A percentile compares a stretch with the other conserved stretches of the same genome.
phyloP scores from a whole-genome alignment of 164 flowering plant species.

The Tetrastigma voinierianum region DNA sequence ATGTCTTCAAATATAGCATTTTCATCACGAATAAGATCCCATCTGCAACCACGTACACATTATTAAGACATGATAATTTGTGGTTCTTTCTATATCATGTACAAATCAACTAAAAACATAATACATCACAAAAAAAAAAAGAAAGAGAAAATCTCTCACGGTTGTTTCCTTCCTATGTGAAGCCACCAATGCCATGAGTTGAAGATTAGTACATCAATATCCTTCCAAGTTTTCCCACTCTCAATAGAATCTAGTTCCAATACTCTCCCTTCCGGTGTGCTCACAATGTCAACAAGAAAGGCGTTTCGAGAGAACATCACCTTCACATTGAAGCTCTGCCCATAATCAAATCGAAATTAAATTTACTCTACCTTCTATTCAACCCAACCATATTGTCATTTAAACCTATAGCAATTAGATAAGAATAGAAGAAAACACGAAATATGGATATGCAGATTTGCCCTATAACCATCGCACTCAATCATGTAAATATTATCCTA shows the following conservation, averaged over 20 bases:
- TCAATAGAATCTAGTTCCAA: constrained; percentile 38
- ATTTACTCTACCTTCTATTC: too few relatives aligned
- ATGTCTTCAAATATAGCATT: constrained; percentile 21
- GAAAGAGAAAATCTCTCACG: constrained; percentile 17
- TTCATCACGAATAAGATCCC: constrained; percentile 32
- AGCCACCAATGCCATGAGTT: constrained; percentile 60
- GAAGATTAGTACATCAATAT: constrained; percentile 39
- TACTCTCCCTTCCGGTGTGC: constrained; percentile 29
- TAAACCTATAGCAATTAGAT: too few relatives aligned
- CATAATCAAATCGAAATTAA: neutral
- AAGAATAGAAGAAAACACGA: too few relatives aligned
- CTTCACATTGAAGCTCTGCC: constrained; percentile 33
- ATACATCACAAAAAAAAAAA: too few relatives aligned
- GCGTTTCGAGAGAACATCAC: constrained; percentile 34
- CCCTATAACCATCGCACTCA: too few relatives aligned
- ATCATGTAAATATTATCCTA: too few relatives aligned
- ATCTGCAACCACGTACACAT: constrained; percentile 21
- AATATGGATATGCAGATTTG: too few relatives aligned
- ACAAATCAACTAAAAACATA: too few relatives aligned
- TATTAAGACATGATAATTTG: neutral
- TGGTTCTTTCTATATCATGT: too few relatives aligned
- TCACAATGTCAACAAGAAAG: constrained; percentile 49
- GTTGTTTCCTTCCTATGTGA: constrained; percentile 42
- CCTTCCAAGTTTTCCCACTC: constrained; percentile 32
- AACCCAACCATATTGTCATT: too few relatives aligned